phyloP scores from a whole-genome alignment of 202 grass and related monocot genomes.

The Carex arenaria region DNA sequence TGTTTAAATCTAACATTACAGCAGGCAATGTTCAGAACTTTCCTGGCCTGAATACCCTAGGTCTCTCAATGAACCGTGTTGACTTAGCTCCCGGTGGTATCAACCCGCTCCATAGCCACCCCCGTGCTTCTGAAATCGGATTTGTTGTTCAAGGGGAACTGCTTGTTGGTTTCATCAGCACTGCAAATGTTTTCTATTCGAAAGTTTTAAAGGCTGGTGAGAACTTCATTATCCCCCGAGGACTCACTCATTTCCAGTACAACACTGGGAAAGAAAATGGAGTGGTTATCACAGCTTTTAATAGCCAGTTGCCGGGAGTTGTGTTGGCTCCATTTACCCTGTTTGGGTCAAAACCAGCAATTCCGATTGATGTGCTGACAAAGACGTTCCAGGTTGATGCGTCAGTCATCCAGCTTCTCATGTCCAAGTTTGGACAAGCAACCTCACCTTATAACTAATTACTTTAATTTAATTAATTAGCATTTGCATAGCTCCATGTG shows the following conservation, averaged over 20 bases:
- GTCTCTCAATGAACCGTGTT: conserved; percentile 65
- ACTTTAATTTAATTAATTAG: not conserved
- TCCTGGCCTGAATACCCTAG: conserved; percentile 73
- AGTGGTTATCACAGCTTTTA: conserved; percentile 45
- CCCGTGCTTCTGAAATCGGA: conserved; percentile 55
- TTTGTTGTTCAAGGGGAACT: conserved; percentile 38
- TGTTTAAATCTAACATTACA: conserved; percentile 28
- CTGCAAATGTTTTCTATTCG: conserved; percentile 44
- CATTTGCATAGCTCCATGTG: not conserved
- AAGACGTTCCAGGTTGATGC: conserved; percentile 71
- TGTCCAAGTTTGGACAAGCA: conserved; percentile 52
- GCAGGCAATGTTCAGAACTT: conserved; percentile 45
- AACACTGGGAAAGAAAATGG: conserved; percentile 37
- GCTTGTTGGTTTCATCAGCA: conserved; percentile 74
- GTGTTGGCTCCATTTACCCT: conserved; percentile 41
- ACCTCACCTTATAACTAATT: not conserved
- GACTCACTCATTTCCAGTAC: conserved; percentile 64
- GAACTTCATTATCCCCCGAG: conserved; percentile 60
- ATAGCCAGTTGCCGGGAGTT: conserved; percentile 59
- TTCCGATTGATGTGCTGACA: conserved; percentile 50
- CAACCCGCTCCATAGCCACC: conserved; percentile 67
- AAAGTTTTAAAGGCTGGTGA: conserved; percentile 43
- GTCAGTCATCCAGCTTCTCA: conserved; percentile 40
- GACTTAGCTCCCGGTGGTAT: conserved; percentile 67
- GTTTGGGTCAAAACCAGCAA: conserved; percentile 47